phyloP scores from a whole-genome alignment of 208 protist genomes.

The Trypanosoma avium region DNA sequence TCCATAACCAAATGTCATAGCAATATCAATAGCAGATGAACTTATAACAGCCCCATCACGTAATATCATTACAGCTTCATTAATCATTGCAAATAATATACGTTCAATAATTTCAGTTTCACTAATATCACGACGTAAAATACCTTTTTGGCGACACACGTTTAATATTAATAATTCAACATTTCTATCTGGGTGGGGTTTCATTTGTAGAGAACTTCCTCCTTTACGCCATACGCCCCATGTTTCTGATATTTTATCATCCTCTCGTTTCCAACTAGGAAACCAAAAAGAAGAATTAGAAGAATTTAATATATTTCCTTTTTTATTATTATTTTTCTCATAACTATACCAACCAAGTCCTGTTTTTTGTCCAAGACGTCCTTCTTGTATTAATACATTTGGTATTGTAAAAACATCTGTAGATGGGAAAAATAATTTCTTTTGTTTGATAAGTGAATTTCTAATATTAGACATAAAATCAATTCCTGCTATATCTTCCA shows the following conservation, averaged over 20 bases:
- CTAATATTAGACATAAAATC: slow-evolving; percentile 43
- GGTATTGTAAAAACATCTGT: slow-evolving; percentile 49
- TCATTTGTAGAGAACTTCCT: not conserved
- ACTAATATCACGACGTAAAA: slow-evolving; percentile 60
- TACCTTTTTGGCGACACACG: slow-evolving; percentile 47
- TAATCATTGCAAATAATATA: slow-evolving; percentile 85
- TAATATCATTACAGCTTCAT: slow-evolving; percentile 88
- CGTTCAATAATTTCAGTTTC: slow-evolving; percentile 87
- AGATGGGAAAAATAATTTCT: slow-evolving; percentile 22
- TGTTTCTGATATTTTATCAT: slow-evolving; percentile 1
- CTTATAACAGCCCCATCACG: slow-evolving; percentile 63
- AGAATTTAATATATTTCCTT: no score
- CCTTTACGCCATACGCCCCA: slow-evolving; percentile 10
- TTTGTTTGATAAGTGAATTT: not conserved
- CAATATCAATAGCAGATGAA: slow-evolving; percentile 86
- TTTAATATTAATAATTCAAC: slow-evolving; percentile 56
- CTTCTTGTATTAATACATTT: slow-evolving; percentile 44
- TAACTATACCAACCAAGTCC: slow-evolving; percentile 83
- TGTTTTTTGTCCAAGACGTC: slow-evolving; percentile 68
- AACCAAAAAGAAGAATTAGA: not conserved
- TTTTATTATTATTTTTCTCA: no score
- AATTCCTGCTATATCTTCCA: slow-evolving; percentile 86
- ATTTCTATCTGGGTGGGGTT: slow-evolving; percentile 46
- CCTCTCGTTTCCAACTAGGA: not conserved
- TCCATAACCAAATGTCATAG: slow-evolving; percentile 76